These are phyloP conservation scores for Trypanosoma lewisi DNA, from an alignment of 208 protist species.

Conservation along the genomic window DNA sequence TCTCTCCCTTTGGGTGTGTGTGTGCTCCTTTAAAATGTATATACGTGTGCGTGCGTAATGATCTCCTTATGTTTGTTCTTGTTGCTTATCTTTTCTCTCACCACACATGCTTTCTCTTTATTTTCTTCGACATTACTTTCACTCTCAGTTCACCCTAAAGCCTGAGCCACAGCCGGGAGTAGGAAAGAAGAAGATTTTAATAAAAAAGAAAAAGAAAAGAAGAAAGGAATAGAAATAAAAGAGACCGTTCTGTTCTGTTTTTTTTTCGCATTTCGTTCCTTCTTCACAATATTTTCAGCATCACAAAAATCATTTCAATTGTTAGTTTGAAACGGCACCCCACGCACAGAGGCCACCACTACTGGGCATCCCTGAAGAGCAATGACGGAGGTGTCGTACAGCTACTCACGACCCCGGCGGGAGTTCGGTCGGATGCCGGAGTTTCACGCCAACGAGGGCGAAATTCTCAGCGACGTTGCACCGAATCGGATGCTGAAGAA, in stretches of 20 bases:
- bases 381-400: constrained; percentile 93
- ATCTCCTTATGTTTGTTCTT: too few species aligned
- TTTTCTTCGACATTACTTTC: too few species aligned
- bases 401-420: constrained; percentile 86
- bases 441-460: constrained; percentile 92
- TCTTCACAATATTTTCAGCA: neutral
- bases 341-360: too few species aligned
- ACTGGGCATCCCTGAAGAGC: neutral
- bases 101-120: too few species aligned
- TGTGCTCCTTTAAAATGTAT: too few species aligned
- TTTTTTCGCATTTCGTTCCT: constrained; percentile 10
- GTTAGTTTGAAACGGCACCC: neutral
- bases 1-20: too few species aligned
- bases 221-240: constrained; percentile 28
- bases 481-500: constrained; percentile 71
- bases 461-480: constrained; percentile 87
- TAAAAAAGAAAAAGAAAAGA: constrained; percentile 19
- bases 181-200: too few species aligned
- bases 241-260: constrained; percentile 16
- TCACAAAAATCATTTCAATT: neutral
- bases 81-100: too few species aligned
- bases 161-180: too few species aligned
- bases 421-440: constrained; percentile 93
- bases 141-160: too few species aligned
- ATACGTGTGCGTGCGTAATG: too few species aligned